These are phyloP conservation scores for Sclerotinia trifoliorum DNA, from an alignment of 2,329 filamentous ascomycete species.

Conservation along the genomic window DNA sequence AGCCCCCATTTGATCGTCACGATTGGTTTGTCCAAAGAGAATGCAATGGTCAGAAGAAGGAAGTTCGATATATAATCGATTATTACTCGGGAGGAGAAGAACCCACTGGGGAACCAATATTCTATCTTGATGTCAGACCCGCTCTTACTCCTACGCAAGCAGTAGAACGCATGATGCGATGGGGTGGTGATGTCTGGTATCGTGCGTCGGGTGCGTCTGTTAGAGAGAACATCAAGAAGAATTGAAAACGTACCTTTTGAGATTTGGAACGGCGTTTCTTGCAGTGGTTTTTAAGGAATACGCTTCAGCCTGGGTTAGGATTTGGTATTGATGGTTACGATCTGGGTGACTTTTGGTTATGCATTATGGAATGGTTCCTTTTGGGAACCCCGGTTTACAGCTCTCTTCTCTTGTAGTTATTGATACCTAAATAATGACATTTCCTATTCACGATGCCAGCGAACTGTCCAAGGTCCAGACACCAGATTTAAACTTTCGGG, in stretches of 20 bases:
- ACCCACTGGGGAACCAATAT: slow-evolving; percentile 84
- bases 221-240: slow-evolving; percentile 31
- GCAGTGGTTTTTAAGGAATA: slow-evolving; percentile 9
- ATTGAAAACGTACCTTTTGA: slow-evolving; percentile 21
- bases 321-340: slow-evolving; percentile 8
- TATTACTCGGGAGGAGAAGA: slow-evolving; percentile 80
- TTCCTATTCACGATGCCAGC: slow-evolving; percentile 47
- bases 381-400: background rate
- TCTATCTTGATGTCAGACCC: slow-evolving; percentile 91
- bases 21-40: slow-evolving; percentile 91
- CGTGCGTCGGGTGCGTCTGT: slow-evolving; percentile 37
- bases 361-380: background rate
- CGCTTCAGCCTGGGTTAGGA: background rate
- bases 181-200: slow-evolving; percentile 94
- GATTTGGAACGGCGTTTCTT: slow-evolving; percentile 16
- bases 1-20: slow-evolving; percentile 91
- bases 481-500: background rate
- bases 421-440: slow-evolving; percentile 17
- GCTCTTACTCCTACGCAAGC: slow-evolving; percentile 79
- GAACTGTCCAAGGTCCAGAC: slow-evolving; percentile 47
- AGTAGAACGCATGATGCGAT: slow-evolving; percentile 78
- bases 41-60: slow-evolving; percentile 61
- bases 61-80: slow-evolving; percentile 94
- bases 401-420: slow-evolving; percentile 29
- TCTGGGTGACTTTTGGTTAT: slow-evolving; percentile 4